Conservation (phyloP, 805 yeast species). For the Cyberlindnera samutprakarnensis region DNA sequence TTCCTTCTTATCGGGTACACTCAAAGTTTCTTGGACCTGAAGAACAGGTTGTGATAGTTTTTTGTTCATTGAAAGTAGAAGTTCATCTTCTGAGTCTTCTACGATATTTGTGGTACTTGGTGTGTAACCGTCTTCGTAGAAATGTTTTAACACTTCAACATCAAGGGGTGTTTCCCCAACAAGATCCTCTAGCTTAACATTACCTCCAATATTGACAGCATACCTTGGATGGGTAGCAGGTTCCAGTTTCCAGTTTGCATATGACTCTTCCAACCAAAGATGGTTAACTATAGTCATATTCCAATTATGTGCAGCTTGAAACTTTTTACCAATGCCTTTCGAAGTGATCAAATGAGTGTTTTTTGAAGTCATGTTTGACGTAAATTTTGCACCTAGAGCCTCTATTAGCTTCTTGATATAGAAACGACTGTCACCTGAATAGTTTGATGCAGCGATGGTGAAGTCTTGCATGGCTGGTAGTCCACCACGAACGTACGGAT, state of each 20-base stretch:
- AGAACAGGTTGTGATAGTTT: neutral
- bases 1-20: neutral
- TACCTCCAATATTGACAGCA: constrained; percentile 22
- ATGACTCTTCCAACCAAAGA: constrained; percentile 84
- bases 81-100: constrained; percentile 19
- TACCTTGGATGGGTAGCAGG: constrained; percentile 41
- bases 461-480: constrained; percentile 47
- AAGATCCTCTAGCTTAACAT: constrained; percentile 29
- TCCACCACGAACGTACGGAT: constrained; percentile 49
- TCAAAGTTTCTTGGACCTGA: neutral
- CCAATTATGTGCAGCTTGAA: constrained; percentile 70
- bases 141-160: constrained; percentile 29
- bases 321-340: constrained; percentile 63
- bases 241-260: constrained; percentile 47
- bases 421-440: constrained; percentile 75
- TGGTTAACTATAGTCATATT: constrained; percentile 60
- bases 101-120: constrained; percentile 15
- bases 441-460: constrained; percentile 65
- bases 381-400: constrained; percentile 70
- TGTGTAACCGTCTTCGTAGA: constrained; percentile 27
- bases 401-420: constrained; percentile 59
- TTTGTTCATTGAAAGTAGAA: neutral
- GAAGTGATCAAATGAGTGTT: constrained; percentile 74
- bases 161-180: constrained; percentile 47
- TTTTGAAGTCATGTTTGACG: constrained; percentile 51